Percentiles rank a stretch among this genome's conserved stretches.
Evolutionary conservation across 2,329 filamentous ascomycete species (phyloP).

Genomic region (Calonectria fujianensis): DNA sequence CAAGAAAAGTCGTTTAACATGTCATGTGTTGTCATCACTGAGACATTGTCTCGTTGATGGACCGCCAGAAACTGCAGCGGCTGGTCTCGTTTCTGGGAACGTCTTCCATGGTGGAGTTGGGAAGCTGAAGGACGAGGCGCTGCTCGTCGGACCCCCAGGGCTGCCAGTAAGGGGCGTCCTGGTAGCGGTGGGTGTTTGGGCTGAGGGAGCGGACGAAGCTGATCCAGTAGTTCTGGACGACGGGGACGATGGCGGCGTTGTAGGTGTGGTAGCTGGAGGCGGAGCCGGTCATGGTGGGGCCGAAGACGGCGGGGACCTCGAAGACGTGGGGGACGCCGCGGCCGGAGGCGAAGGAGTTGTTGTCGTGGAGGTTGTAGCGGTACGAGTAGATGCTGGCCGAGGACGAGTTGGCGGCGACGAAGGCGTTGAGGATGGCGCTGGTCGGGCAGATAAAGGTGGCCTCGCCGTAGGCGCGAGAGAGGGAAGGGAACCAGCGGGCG

Average conservation of each 20-base stretch:
- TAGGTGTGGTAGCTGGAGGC: constrained; percentile 64
- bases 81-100: constrained; percentile 58
- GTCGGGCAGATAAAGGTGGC: constrained; percentile 67
- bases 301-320: constrained; percentile 70
- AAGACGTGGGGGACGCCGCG: constrained; percentile 70
- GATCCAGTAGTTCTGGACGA: constrained; percentile 70
- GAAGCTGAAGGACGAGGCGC: constrained; percentile 64
- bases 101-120: constrained; percentile 62
- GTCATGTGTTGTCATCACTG: constrained; percentile 43
- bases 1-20: constrained; percentile 20
- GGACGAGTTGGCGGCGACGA: constrained; percentile 47
- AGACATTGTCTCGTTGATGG: constrained; percentile 57
- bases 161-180: constrained; percentile 64
- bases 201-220: constrained; percentile 68
- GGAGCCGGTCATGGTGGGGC: constrained; percentile 59
- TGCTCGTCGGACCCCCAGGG: constrained; percentile 59
- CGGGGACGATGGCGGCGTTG: constrained; percentile 66
- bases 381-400: constrained; percentile 64
- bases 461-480: constrained; percentile 66
- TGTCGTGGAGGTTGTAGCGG: constrained; percentile 69
- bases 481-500: constrained; percentile 66
- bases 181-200: constrained; percentile 62
- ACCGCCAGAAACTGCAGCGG: constrained; percentile 66
- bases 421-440: constrained; percentile 62
- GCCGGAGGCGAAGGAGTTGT: constrained; percentile 59